Evolutionary conservation across 441 rosid genomes (phyloP).

Genomic region (Eutrema salsugineum): DNA sequence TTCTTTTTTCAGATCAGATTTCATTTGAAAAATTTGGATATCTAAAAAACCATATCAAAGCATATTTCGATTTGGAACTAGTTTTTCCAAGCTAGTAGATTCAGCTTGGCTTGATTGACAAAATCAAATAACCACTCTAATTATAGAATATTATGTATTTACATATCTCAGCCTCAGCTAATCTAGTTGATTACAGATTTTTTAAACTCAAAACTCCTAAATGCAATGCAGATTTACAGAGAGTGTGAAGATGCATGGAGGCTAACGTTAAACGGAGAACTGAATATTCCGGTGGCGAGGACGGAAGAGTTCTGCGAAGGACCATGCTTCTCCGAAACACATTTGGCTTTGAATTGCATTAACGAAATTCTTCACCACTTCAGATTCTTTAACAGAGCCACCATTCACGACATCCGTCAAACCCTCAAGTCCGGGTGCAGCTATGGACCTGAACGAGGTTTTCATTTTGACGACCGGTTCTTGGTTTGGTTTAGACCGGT

Average conservation of each 20-base stretch:
- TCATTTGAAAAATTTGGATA: background rate
- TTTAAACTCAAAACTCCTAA: background rate
- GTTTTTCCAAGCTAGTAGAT: background rate
- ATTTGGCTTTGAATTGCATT: constrained; percentile 66
- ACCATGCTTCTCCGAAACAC: constrained; percentile 70
- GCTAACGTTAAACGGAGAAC: constrained; percentile 56
- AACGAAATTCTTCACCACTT: constrained; percentile 52
- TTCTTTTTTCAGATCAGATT: background rate
- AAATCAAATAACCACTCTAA: background rate
- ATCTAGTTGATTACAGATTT: background rate
- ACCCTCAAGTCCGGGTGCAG: constrained; percentile 70
- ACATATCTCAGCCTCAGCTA: background rate
- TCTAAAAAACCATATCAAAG: background rate
- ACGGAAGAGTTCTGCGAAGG: constrained; percentile 62
- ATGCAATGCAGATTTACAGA: constrained; percentile 52
- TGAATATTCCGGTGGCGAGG: constrained; percentile 45
- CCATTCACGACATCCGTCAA: constrained; percentile 48
- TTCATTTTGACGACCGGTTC: background rate
- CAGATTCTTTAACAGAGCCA: constrained; percentile 66
- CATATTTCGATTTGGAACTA: background rate
- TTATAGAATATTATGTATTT: background rate
- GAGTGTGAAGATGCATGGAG: constrained; percentile 65
- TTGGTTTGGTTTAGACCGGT: background rate
- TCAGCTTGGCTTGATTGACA: too few relatives aligned
- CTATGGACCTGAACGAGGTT: constrained; percentile 80